Evolutionary conservation across 768 basidiomycete species (phyloP), one percentile per base, ranked within the genome.

Genomic region (Auriscalpium vulgare): DNA sequence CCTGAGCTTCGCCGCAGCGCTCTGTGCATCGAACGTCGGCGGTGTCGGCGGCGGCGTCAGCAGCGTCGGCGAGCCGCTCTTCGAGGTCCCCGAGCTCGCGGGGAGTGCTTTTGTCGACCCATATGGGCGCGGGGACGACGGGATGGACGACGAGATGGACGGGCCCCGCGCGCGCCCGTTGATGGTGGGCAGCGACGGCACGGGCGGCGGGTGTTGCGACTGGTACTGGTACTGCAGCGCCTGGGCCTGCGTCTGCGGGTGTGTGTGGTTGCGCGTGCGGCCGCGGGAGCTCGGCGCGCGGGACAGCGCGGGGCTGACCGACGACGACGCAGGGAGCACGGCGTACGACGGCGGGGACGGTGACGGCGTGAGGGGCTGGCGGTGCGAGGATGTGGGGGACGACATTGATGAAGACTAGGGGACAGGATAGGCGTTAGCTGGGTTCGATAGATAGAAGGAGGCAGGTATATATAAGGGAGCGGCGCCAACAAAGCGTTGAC

Each of bases 1-100:
- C 23, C 73, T 75, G 59, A 84, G 79, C 54, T 78, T 76, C 36
- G 75, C 78, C n/a, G 77, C 77, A 7, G 86, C 85, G 19, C 75
- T 77, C 43, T 80, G 78, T 10, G 79, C 83, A 63, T 88, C 82
- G 73, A 88, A 88, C 4, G 72, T 60, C 5, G 67, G 52, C 19
- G 63, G 53, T 16, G 68, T 65, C n/a, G 71, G 69, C 13, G 63
- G 67, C 23, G 69, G 57, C 10, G 67, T 57, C 14, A 50, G 51
- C 50, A 55, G 59, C 36, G 34, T 46, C 23, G 47, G 37, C 10
- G 52, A 29, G 5, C 29, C 29, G 29, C 29, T 29, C 29, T 29
- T 29, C 29, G 29, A 29, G 2, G 29, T 29, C 29, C 29, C 29
- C 5, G 4, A 5, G 29, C 29, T 29, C 29, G 29, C 5, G 7